phyloP scores from a whole-genome alignment of 257 asterid genomes.

The Nemophila menziesii region DNA sequence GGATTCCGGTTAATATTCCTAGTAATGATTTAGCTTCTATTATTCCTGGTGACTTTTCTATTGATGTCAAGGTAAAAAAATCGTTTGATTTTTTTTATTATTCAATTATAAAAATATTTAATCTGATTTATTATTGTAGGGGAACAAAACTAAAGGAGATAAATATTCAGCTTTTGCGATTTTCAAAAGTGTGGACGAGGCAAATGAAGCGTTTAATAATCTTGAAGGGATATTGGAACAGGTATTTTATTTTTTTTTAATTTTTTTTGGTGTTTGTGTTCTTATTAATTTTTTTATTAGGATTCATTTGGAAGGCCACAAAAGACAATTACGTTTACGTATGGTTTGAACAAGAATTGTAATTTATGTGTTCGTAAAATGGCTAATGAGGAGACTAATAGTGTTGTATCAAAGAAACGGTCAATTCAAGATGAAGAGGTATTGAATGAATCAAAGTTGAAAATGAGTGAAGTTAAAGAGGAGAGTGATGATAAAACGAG shows the following conservation, averaged over 20 bases:
- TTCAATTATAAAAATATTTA: no score
- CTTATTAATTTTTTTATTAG: conserved; percentile 31
- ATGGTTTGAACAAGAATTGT: conserved; percentile 31
- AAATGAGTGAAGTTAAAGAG: conserved; percentile 21
- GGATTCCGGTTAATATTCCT: conserved; percentile 47
- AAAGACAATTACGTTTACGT: conserved; percentile 38
- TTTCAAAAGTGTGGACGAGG: conserved; percentile 54
- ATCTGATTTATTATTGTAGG: conserved; percentile 28
- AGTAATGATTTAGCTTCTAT: conserved; percentile 48
- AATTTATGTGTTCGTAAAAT: conserved; percentile 40
- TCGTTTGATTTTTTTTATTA: no score
- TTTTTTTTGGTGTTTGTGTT: no score
- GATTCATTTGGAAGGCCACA: conserved; percentile 57
- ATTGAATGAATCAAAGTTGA: conserved; percentile 18
- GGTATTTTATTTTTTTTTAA: conserved; percentile 44
- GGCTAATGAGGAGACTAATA: conserved; percentile 7
- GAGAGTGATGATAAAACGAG: conserved; percentile 5
- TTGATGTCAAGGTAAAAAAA: conserved; percentile 67
- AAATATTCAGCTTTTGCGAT: conserved; percentile 51
- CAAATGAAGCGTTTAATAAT: conserved; percentile 45
- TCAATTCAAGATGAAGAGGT: conserved; percentile 24
- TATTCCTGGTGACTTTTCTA: conserved; percentile 56
- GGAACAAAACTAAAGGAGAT: conserved; percentile 20
- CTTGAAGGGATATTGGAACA: conserved; percentile 51
- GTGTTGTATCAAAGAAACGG: conserved; percentile 33